A percentile compares a stretch with the other conserved stretches of the same genome.
phyloP scores from a whole-genome alignment of 176 grass and related monocot species.

The Carex myosuroides region DNA sequence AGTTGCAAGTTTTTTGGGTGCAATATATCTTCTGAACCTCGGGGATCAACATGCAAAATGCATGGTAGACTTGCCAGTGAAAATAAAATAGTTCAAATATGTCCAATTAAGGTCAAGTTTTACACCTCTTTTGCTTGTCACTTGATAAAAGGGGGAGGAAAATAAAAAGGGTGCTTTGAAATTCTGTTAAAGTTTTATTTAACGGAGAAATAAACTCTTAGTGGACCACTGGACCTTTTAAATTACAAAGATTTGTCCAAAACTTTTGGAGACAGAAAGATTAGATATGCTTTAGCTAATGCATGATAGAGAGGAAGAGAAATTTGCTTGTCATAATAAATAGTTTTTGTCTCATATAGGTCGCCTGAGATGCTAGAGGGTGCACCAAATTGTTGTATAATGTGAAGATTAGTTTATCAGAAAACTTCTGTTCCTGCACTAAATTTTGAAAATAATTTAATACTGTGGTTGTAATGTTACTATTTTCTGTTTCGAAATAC shows the following conservation, averaged over 20 bases:
- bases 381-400: conserved; percentile 51
- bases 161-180: neutral
- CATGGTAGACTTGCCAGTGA: neutral
- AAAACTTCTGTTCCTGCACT: neutral
- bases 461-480: conserved; percentile 6
- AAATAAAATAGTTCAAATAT: neutral
- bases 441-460: conserved; percentile 19
- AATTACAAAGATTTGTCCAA: neutral
- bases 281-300: neutral
- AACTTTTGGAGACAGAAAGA: neutral
- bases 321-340: neutral
- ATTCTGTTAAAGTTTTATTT: neutral
- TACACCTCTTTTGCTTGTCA: neutral
- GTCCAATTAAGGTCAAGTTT: neutral
- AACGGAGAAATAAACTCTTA: neutral
- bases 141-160: neutral
- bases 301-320: neutral
- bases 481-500: neutral
- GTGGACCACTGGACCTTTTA: neutral
- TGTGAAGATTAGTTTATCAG: conserved; percentile 34
- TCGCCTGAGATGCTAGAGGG: conserved; percentile 71
- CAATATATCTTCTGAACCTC: neutral
- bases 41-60: neutral
- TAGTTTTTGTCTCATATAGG: conserved; percentile 28
- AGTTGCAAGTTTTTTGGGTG: neutral